A percentile compares a stretch with the other conserved stretches of the same genome.
These are phyloP conservation scores for Mentha longifolia DNA, from an alignment of 257 asterid species.

Conservation along the genomic window DNA sequence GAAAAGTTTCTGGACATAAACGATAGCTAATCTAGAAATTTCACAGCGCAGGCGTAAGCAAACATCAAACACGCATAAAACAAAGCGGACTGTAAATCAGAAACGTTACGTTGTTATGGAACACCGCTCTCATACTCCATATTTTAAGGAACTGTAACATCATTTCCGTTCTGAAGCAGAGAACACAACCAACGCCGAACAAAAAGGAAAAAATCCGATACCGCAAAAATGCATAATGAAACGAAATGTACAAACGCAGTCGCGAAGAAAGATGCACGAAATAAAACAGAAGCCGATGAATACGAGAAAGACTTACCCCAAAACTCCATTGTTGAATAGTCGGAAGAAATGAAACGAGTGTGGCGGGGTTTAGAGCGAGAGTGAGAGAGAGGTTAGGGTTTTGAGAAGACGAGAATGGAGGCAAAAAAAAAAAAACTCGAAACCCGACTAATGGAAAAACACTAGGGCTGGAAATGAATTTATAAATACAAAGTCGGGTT, in stretches of 20 bases:
- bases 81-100: neutral
- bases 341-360: neutral
- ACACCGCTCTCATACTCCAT: neutral
- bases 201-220: neutral
- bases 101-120: neutral
- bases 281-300: neutral
- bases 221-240: neutral
- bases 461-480: constrained; percentile 26
- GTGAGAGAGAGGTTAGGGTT: constrained; percentile 34
- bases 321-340: constrained; percentile 42
- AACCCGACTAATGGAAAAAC: neutral
- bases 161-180: neutral
- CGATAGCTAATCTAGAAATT: neutral
- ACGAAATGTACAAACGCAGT: neutral
- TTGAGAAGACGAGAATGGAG: constrained; percentile 15
- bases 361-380: constrained; percentile 32
- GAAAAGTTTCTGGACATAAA: neutral
- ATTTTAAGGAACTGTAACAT: neutral
- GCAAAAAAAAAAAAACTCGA: constrained; percentile 17
- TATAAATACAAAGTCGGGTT: constrained; percentile 15
- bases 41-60: neutral
- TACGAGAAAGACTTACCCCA: constrained; percentile 38
- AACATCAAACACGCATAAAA: neutral
- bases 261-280: neutral
- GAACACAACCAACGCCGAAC: neutral